Evolutionary conservation across 1,139 yeast species (phyloP).

Genomic region (Kodamaea sp.): DNA sequence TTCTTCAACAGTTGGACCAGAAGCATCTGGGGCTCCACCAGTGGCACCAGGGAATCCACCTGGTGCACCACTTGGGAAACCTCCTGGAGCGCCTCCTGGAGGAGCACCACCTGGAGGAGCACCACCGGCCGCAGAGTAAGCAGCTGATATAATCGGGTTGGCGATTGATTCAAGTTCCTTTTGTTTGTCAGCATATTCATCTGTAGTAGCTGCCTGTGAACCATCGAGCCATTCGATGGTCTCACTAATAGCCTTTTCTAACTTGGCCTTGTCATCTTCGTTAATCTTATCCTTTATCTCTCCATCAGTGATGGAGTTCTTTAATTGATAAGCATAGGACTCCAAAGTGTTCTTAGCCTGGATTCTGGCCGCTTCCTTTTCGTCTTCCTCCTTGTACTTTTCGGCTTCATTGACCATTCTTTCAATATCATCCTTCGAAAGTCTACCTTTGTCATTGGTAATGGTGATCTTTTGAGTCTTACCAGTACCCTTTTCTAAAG

Average conservation of each 20-base stretch:
- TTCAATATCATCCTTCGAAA: conserved; percentile 29
- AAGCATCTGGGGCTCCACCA: conserved; percentile 8
- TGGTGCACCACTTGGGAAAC: conserved; percentile 45
- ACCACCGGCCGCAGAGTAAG: conserved; percentile 61
- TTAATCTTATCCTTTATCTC: conserved; percentile 52
- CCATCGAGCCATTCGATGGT: conserved; percentile 52
- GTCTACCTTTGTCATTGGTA: conserved; percentile 44
- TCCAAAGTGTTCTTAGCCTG: conserved; percentile 80
- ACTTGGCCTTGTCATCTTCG: conserved; percentile 44
- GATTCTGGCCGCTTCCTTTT: conserved; percentile 77
- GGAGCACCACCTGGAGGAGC: conserved; percentile 28
- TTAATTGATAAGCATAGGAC: conserved; percentile 82
- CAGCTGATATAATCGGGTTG: conserved; percentile 65
- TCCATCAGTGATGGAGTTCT: conserved; percentile 55
- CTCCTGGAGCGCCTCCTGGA: conserved; percentile 39
- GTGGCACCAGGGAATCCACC: conserved; percentile 21
- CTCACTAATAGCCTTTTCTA: conserved; percentile 44
- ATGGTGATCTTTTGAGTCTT: conserved; percentile 79
- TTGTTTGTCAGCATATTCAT: conserved; percentile 59
- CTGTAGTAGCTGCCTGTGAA: conserved; percentile 53
- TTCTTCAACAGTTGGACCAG: conserved; percentile 73
- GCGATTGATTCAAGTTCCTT: conserved; percentile 67
- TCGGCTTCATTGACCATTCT: conserved; percentile 52
- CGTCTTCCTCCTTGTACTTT: conserved; percentile 83
- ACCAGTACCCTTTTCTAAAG: conserved; percentile 50